Conservation (phyloP, 345 rosid species). For the Melaleuca alternifolia region DNA sequence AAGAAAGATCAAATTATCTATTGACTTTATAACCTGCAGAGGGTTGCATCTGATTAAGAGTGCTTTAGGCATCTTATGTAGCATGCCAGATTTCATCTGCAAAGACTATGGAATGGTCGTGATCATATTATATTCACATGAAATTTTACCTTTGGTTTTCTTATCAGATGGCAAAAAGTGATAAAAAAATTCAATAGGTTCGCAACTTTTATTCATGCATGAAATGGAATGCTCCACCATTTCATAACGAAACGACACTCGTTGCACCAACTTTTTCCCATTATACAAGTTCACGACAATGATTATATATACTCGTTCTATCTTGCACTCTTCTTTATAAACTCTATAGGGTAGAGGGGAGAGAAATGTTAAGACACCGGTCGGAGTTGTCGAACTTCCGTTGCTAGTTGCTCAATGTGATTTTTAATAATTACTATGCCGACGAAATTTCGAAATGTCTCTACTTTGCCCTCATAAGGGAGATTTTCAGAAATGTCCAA, state of each 20-base stretch:
- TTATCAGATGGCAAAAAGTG: not conserved
- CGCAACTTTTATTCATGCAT: not conserved
- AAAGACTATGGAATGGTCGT: not conserved
- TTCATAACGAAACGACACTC: not conserved
- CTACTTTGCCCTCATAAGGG: not conserved
- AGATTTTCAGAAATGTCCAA: not conserved
- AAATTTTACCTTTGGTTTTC: not conserved
- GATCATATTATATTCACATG: not conserved
- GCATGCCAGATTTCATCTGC: not conserved
- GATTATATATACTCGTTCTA: not conserved
- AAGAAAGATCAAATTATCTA: not conserved
- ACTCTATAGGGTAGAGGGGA: not conserved
- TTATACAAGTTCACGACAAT: not conserved
- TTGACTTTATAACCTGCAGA: not conserved
- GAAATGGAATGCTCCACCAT: not conserved
- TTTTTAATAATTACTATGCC: not conserved
- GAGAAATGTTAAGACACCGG: no score
- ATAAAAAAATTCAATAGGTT: not conserved
- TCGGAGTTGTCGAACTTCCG: no score
- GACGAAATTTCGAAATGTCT: not conserved
- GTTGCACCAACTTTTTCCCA: fast-evolving
- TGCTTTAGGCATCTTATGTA: not conserved
- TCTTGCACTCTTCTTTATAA: not conserved
- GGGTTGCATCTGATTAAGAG: not conserved
- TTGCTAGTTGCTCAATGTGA: not conserved